These are phyloP conservation scores for Stemphylium beticola DNA, from an alignment of 2,329 filamentous ascomycete genomes.

Conservation along the genomic window DNA sequence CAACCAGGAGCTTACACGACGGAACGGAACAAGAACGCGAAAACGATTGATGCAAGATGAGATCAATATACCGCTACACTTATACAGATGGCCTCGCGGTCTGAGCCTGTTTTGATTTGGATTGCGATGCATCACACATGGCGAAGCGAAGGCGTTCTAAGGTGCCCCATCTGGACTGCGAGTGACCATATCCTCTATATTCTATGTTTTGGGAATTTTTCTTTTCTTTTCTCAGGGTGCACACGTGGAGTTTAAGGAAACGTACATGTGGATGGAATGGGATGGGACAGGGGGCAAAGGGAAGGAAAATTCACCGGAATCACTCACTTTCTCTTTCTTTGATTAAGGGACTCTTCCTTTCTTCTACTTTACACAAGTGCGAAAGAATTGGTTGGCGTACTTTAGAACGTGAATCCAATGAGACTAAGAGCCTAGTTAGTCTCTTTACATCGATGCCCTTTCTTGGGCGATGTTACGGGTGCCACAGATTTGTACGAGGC, in stretches of 20 bases:
- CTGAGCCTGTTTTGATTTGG: neutral
- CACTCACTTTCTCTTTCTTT: too few species aligned
- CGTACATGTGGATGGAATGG: too few species aligned
- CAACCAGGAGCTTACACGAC: neutral
- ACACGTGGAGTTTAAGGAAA: neutral
- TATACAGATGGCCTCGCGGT: constrained; percentile 1
- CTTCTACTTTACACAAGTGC: too few species aligned
- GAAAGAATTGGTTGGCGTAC: too few species aligned
- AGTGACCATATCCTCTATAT: too few species aligned
- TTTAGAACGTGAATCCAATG: too few species aligned
- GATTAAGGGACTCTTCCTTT: too few species aligned
- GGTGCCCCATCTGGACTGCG: too few species aligned
- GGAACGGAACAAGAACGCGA: neutral
- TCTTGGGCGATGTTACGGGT: too few species aligned
- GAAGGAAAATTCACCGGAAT: neutral
- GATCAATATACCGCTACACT: neutral
- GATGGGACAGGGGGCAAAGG: neutral
- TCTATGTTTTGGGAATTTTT: too few species aligned
- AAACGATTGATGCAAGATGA: neutral
- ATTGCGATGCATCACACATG: constrained; percentile 6
- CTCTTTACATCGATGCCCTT: too few species aligned
- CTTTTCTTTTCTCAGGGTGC: neutral
- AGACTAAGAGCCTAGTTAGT: too few species aligned
- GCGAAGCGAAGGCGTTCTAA: constrained; percentile 9
- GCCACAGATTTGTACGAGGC: neutral